Percentiles rank a stretch among this genome's conserved stretches.
Evolutionary conservation across 2,329 filamentous ascomycete species (phyloP).

Genomic region (Sporothrix brasiliensis): DNA sequence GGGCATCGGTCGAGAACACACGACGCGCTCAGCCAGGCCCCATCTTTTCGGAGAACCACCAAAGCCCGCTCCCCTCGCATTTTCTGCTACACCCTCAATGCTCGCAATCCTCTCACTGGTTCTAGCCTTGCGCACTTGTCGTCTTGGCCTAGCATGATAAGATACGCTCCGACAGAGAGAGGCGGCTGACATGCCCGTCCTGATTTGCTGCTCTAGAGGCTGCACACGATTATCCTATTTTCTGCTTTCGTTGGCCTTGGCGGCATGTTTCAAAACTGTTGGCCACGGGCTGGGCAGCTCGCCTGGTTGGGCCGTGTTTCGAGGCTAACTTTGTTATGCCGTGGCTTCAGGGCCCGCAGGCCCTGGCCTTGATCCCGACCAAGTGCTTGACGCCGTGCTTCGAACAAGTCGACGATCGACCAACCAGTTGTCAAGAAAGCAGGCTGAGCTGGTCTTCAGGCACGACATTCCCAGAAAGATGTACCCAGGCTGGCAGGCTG

Average conservation of each 20-base stretch:
- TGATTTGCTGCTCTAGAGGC: conserved; percentile 17
- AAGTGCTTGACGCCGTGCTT: conserved; percentile 13
- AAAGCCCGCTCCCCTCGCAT: background rate
- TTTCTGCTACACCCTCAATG: background rate
- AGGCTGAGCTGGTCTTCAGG: background rate
- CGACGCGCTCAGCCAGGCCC: conserved; percentile 9
- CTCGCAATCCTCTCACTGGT: background rate
- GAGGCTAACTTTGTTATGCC: conserved; percentile 12
- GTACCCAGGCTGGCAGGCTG: background rate
- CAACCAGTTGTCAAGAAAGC: background rate
- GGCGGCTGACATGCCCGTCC: conserved; percentile 10
- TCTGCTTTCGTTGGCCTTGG: conserved; percentile 1
- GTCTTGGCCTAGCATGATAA: conserved; percentile 24
- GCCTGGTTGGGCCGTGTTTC: conserved; percentile 27
- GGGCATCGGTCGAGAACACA: conserved; percentile 11
- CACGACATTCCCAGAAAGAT: background rate
- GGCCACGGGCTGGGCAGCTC: background rate
- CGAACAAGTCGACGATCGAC: background rate
- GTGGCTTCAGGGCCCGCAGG: background rate
- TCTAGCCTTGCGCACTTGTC: conserved; percentile 25
- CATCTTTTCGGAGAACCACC: background rate
- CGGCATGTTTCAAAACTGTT: conserved; percentile 13
- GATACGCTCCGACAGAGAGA: conserved; percentile 7
- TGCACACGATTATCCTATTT: background rate
- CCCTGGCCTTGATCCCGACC: background rate